These are phyloP conservation scores for Suillus subaureus DNA, from an alignment of 768 basidiomycete genomes.

Conservation along the genomic window DNA sequence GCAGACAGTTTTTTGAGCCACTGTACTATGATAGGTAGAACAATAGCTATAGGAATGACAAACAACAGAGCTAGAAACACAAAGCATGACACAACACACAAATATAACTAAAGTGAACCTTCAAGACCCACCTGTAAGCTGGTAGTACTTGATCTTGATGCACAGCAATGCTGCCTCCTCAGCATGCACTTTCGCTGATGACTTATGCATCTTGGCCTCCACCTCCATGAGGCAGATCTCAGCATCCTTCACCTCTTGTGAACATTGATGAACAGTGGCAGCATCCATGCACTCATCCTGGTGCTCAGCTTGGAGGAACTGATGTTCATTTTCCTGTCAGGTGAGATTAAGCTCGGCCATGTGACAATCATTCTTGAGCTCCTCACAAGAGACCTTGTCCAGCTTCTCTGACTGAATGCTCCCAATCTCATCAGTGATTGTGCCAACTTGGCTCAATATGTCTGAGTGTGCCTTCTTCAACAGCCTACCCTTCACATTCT, in stretches of 20 bases:
- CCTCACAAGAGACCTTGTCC: neutral
- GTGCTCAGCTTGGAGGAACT: neutral
- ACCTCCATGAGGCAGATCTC: neutral
- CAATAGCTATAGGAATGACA: neutral
- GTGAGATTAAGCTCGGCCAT: neutral
- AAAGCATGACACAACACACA: neutral
- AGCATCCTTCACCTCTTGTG: neutral
- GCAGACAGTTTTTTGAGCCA: too few relatives aligned
- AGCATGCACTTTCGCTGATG: neutral
- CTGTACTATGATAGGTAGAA: neutral
- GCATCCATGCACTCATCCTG: neutral
- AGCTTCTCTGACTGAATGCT: neutral
- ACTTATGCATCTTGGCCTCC: neutral
- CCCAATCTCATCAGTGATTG: neutral
- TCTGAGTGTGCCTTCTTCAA: neutral
- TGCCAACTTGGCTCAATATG: neutral
- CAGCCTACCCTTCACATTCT: neutral
- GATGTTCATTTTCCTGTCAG: neutral
- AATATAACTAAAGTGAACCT: too few relatives aligned
- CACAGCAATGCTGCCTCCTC: neutral
- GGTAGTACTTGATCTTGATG: neutral
- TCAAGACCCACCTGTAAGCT: too few relatives aligned
- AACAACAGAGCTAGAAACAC: neutral
- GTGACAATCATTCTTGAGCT: neutral
- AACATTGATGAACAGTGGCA: neutral